These are phyloP conservation scores for Didymella pomorum DNA, from an alignment of 2,329 filamentous ascomycete species.

Conservation along the genomic window DNA sequence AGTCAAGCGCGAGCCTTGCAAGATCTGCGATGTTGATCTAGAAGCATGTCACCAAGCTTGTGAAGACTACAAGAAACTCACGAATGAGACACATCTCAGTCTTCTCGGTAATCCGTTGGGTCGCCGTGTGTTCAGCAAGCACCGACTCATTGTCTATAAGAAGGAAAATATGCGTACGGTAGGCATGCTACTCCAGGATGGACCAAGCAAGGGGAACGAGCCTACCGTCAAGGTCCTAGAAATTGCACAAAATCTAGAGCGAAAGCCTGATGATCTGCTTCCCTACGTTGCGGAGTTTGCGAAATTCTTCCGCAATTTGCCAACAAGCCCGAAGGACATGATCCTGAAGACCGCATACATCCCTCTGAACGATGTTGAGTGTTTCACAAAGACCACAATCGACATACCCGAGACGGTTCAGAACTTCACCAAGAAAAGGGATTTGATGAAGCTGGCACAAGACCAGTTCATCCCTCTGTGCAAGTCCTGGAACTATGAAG, in stretches of 20 bases:
- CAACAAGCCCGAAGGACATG: slow-evolving; percentile 72
- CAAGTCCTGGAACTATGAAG: slow-evolving; percentile 73
- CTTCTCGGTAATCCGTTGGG: slow-evolving; percentile 83
- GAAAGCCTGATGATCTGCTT: slow-evolving; percentile 83
- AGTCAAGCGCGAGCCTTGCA: slow-evolving; percentile 84
- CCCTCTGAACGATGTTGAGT: slow-evolving; percentile 80
- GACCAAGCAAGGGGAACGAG: slow-evolving; percentile 69
- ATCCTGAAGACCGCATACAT: slow-evolving; percentile 73
- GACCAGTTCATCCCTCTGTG: slow-evolving; percentile 74
- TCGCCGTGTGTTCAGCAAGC: slow-evolving; percentile 76
- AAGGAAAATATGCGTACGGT: slow-evolving; percentile 82
- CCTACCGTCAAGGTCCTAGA: slow-evolving; percentile 82
- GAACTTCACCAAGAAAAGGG: slow-evolving; percentile 59
- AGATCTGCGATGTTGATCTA: slow-evolving; percentile 80
- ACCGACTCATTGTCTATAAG: slow-evolving; percentile 83
- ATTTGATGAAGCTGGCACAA: slow-evolving; percentile 67
- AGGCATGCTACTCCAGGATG: slow-evolving; percentile 81
- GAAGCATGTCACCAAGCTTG: slow-evolving; percentile 82
- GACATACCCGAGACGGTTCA: slow-evolving; percentile 58
- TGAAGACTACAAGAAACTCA: slow-evolving; percentile 81
- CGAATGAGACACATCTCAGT: slow-evolving; percentile 78
- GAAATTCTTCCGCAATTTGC: slow-evolving; percentile 70
- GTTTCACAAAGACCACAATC: slow-evolving; percentile 74
- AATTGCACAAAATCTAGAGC: slow-evolving; percentile 72
- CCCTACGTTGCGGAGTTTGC: slow-evolving; percentile 81